Base-by-base conservation (phyloP, 805 yeast genomes). In the Blastobotrys terrestris region DNA sequence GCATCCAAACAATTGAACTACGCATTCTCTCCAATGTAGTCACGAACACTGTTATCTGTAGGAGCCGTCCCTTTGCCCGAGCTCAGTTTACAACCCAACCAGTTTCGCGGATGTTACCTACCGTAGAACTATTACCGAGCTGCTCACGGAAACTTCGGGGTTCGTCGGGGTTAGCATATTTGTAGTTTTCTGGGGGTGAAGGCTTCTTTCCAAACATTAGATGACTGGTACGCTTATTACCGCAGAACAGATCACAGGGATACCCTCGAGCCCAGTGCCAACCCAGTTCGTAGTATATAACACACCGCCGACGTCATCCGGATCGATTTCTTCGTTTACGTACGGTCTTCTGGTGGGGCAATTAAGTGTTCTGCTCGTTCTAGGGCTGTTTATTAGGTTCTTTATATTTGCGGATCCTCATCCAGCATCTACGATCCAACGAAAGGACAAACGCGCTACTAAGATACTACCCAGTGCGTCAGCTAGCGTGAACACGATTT, bases 401-500 rank as follows among this genome's bases (percentile, higher is more conserved):
- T 74, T 73, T 54, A 61, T 73, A 21, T 73, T 73, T 52, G 69
- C 75, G 1, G 76, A 71, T 52, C 58, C 69, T 11, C 56, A 62
- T 31, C 55, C 55, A 7, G 50, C 42, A 39, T 51, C 22, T 22
- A 31, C 26, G 5, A 22, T 39, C 26, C 50, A 53, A 45, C 42
- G 50, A 13, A 45, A 44, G 31, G 60, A 54, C 22, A 21, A 39
- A 20, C 22, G 52, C 13, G 45, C 19, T 22, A 53, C 31, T 48
- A 54, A 48, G 35, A 62, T 61, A 18, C 59, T 60, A 40, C 68
- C 68, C 19, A 39, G 57, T 14, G 53, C 55, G 11, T 60, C 64
- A 6, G 59, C 59, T 8, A 57, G 63, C 4, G 56, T 67, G 13
- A 61, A 59, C 20, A 54, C 80, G 0, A 87, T 94, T 18, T 72